Evolutionary conservation across 2,329 filamentous ascomycete genomes (phyloP), one percentile per base, ranked within the genome.

Genomic region (Microdochium nivale): DNA sequence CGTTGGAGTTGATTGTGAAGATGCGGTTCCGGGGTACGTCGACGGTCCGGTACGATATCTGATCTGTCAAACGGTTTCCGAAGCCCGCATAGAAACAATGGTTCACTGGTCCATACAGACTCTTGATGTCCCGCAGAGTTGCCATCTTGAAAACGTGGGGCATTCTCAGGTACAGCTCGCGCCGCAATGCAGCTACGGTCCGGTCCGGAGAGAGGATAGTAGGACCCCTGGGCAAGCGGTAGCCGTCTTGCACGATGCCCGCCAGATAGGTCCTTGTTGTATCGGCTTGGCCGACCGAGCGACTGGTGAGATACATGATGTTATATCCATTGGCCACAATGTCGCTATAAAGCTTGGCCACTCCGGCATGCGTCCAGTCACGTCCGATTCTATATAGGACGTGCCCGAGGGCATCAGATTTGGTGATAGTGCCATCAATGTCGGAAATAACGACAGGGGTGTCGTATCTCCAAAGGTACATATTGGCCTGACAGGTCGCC

Each of bases 111-210:
- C 83, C 85, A 63, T 96, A 99, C 0, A 99, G 77, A 53, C 86
- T 88, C 64, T 91, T 84, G 59, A 99, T 97, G 66, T 99, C 94
- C 40, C 94, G 84, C 21, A 99, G 73, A 56, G 94, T 99, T 2
- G 94, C 90, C 95, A 99, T 99, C 71, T 99, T 99, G 81, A 99
- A 99, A 8, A 99, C 90, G 65, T 99, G 91, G 0, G 94, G 95
- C 67, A 99, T 97, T 50, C 94, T 83, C 25, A 99, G 77, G 65
- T 99, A 99, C 5, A 99, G 83, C 66, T 99, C 94, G 48, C 94
- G 84, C 52, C 94, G 80, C 27, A 99, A 71, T 1, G 94, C 95
- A 8, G 95, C 91, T 72, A 97, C 95, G 1, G 91, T 97, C 51
- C 94, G 81, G 68, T 99, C 94, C 0, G 94, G 95, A 33, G 88